Percentiles rank a stretch among this genome's conserved stretches.
These are phyloP conservation scores for Aureobasidium lini DNA, from an alignment of 2,329 filamentous ascomycete species.

Conservation along the genomic window DNA sequence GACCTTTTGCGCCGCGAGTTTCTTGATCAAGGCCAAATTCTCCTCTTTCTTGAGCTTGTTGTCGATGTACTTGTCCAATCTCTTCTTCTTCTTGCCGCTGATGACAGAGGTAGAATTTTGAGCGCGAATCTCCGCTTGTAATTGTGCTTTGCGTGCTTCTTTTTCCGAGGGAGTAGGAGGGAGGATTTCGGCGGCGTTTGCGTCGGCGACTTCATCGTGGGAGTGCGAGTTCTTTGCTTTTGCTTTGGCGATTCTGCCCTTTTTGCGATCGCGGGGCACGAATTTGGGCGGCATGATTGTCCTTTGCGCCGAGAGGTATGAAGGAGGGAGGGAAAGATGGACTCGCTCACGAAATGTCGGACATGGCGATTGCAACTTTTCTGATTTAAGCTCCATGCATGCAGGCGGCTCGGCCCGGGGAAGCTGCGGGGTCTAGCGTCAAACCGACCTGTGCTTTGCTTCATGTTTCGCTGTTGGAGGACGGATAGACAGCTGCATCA, in stretches of 20 bases:
- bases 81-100: constrained; percentile 58
- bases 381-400: constrained; percentile 2
- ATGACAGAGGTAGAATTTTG: constrained; percentile 44
- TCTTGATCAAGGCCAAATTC: constrained; percentile 73
- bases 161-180: constrained; percentile 46
- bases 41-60: constrained; percentile 93
- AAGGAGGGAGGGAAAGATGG: background rate
- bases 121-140: constrained; percentile 48
- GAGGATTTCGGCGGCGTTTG: constrained; percentile 45
- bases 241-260: constrained; percentile 57
- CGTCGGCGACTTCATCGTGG: constrained; percentile 42
- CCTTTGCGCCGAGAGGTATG: background rate
- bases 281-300: constrained; percentile 37
- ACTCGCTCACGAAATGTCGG: background rate
- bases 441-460: background rate
- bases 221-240: constrained; percentile 31
- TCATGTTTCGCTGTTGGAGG: background rate
- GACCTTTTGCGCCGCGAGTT: constrained; percentile 68
- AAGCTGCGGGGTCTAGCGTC: background rate
- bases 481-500: background rate
- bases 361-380: constrained; percentile 9
- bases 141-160: constrained; percentile 41
- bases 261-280: constrained; percentile 52
- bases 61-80: constrained; percentile 67
- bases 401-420: background rate